Evolutionary conservation across 768 basidiomycete genomes (phyloP).

Genomic region (Xerocomellus amylosporus): DNA sequence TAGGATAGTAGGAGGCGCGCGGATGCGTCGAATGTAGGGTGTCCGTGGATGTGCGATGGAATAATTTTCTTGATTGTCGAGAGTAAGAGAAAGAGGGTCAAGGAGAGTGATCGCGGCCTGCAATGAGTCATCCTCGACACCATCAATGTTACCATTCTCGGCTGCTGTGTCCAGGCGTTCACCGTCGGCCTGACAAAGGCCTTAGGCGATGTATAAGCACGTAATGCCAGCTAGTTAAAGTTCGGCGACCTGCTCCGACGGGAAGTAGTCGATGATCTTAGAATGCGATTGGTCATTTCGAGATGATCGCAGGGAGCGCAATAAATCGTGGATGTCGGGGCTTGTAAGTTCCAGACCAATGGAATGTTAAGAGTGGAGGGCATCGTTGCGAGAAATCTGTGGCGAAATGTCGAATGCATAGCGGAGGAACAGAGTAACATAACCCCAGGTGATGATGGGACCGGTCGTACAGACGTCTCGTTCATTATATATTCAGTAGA

Average conservation of each 20-base stretch:
- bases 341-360: too few species aligned
- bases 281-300: too few species aligned
- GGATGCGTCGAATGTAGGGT: conserved; percentile 20
- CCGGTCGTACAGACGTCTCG: background rate
- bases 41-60: conserved; percentile 25
- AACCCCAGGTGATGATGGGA: background rate
- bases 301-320: too few species aligned
- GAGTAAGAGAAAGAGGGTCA: background rate
- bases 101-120: background rate
- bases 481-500: too few species aligned
- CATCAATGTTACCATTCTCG: conserved; percentile 8
- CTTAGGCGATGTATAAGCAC: too few species aligned
- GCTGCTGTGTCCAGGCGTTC: conserved; percentile 9
- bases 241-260: too few species aligned
- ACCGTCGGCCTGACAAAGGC: too few species aligned
- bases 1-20: conserved; percentile 21
- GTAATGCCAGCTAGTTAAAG: too few species aligned
- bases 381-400: background rate
- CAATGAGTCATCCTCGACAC: conserved; percentile 13
- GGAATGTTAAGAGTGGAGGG: background rate
- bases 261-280: too few species aligned
- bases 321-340: too few species aligned
- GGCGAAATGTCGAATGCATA: background rate
- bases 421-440: background rate
- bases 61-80: conserved; percentile 21